These are phyloP conservation scores for Lindgomyces ingoldianus DNA, from an alignment of 495 filamentous ascomycete species.

Conservation along the genomic window DNA sequence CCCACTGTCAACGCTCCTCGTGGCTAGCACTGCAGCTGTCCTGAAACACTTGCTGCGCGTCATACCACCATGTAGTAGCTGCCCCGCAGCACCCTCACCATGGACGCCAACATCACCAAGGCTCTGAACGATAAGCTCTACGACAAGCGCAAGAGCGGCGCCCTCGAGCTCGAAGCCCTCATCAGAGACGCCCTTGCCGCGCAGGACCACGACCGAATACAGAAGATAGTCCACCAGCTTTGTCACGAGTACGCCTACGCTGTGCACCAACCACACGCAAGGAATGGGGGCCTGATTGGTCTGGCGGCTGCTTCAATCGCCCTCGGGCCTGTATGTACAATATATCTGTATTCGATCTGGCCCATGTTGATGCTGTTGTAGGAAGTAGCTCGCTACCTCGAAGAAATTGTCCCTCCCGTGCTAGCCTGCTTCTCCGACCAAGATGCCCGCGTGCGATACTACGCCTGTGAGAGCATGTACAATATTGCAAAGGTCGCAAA, in stretches of 20 bases:
- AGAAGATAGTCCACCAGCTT: slow-evolving; percentile 88
- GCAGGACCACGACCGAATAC: slow-evolving; percentile 74
- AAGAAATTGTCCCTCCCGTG: slow-evolving; percentile 92
- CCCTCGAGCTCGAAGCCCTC: slow-evolving; percentile 92
- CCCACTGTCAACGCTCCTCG: no score
- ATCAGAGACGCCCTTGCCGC: slow-evolving; percentile 81
- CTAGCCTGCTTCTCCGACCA: slow-evolving; percentile 98
- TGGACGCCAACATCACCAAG: slow-evolving; percentile 89
- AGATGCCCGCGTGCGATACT: slow-evolving; percentile 96
- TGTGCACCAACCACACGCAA: slow-evolving; percentile 93
- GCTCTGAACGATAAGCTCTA: slow-evolving; percentile 97
- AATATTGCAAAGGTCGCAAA: slow-evolving; percentile 99
- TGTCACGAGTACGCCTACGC: slow-evolving; percentile 98
- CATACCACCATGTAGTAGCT: slow-evolving; percentile 31
- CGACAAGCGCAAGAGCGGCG: slow-evolving; percentile 93
- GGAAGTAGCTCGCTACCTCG: slow-evolving; percentile 86
- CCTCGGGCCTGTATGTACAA: slow-evolving; percentile 59
- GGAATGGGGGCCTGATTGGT: slow-evolving; percentile 95
- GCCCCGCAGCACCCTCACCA: slow-evolving; percentile 43
- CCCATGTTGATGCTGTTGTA: slow-evolving; percentile 37
- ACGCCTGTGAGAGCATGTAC: slow-evolving; percentile 99
- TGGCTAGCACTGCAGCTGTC: no score
- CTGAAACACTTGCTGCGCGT: no score
- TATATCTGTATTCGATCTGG: neutral
- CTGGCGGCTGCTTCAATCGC: slow-evolving; percentile 96